Percentiles rank a stretch among this genome's conserved stretches.
phyloP scores from a whole-genome alignment of 169 alveolate species.

The Plasmodium knowlesi region DNA sequence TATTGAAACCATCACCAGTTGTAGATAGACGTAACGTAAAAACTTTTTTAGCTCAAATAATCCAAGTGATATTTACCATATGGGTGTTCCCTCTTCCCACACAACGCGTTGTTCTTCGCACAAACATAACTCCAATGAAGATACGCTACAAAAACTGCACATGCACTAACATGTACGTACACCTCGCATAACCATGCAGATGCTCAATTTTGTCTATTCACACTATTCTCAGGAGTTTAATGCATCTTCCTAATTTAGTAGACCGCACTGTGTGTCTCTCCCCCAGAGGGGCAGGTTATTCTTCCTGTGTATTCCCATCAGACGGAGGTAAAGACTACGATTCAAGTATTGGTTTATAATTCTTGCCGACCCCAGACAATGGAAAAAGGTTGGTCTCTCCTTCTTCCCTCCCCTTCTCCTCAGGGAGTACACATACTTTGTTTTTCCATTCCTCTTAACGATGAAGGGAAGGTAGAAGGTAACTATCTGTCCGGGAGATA shows the following conservation, averaged over 20 bases:
- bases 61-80: background rate
- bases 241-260: background rate
- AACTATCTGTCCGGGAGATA: constrained; percentile 69
- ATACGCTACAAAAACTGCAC: background rate
- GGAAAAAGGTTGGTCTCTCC: background rate
- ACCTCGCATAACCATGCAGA: background rate
- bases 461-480: constrained; percentile 64
- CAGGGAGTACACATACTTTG: constrained; percentile 10
- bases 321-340: background rate
- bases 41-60: background rate
- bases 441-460: background rate
- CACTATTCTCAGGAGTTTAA: background rate
- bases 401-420: background rate
- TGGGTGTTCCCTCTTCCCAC: background rate
- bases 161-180: too few species aligned
- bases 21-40: background rate
- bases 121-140: background rate
- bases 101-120: background rate
- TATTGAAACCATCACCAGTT: background rate
- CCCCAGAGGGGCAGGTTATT: constrained; percentile 2
- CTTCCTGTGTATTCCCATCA: constrained; percentile 16
- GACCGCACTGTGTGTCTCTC: background rate
- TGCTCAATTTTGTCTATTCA: background rate
- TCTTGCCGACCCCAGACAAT: constrained; percentile 47
- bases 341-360: constrained; percentile 43